Conservation (phyloP, 2,329 filamentous ascomycete genomes). For the Cryphonectria nitschkei region DNA sequence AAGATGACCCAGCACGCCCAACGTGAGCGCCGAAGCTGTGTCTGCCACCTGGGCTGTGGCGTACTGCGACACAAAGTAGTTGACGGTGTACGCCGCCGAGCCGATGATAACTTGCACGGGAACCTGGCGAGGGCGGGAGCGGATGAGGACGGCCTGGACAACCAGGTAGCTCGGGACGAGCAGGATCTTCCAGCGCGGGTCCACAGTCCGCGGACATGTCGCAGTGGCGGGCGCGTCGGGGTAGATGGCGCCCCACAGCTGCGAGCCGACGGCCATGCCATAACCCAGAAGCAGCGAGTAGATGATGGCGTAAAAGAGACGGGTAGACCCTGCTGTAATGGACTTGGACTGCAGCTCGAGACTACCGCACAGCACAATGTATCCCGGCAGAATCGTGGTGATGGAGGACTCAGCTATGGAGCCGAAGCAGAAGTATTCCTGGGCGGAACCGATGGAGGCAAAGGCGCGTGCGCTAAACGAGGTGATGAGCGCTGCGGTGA, state of each 20-base stretch:
- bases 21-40: constrained; percentile 26
- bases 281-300: constrained; percentile 26
- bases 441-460: constrained; percentile 17
- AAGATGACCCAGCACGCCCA: constrained; percentile 28
- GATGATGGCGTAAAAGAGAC: constrained; percentile 25
- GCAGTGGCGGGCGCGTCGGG: constrained; percentile 38
- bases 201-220: constrained; percentile 36
- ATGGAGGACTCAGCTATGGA: constrained; percentile 26
- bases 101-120: constrained; percentile 29
- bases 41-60: constrained; percentile 29
- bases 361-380: constrained; percentile 24
- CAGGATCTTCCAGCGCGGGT: constrained; percentile 55
- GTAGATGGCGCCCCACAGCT: constrained; percentile 39
- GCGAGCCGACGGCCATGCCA: constrained; percentile 36
- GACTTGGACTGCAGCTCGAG: constrained; percentile 27
- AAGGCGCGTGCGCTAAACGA: constrained; percentile 25
- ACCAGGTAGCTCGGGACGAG: constrained; percentile 71
- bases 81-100: constrained; percentile 29
- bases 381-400: constrained; percentile 22
- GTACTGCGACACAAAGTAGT: constrained; percentile 30
- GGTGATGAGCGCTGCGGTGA: constrained; percentile 21
- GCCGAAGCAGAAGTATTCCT: constrained; percentile 24
- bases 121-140: constrained; percentile 24
- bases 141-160: constrained; percentile 43
- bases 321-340: constrained; percentile 24